phyloP scores from a whole-genome alignment of 83 land plant genomes.

The Larix sibirica region DNA sequence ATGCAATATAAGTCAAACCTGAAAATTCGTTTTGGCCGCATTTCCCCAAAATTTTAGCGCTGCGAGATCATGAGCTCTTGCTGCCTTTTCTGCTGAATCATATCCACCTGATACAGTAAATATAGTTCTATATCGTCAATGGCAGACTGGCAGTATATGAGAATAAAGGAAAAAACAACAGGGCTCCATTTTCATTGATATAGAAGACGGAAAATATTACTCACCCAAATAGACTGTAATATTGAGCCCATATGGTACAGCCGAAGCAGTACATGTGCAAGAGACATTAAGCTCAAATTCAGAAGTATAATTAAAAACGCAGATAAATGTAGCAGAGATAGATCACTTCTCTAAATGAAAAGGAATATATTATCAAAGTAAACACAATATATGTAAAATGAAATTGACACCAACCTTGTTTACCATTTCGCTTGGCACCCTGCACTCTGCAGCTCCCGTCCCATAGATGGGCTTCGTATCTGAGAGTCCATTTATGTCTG shows the following conservation, averaged over 20 bases:
- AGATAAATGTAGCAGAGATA: not conserved
- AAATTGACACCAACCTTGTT: not conserved
- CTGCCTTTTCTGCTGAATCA: not conserved
- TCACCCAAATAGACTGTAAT: slow-evolving; percentile 12
- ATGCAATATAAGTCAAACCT: not conserved
- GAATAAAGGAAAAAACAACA: not conserved
- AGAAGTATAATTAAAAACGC: not conserved
- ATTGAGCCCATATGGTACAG: not conserved
- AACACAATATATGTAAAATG: not conserved
- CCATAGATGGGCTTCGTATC: slow-evolving; percentile 49
- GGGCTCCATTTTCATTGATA: no score
- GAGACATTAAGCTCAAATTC: not conserved
- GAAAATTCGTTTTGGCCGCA: not conserved
- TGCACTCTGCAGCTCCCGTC: slow-evolving; percentile 1
- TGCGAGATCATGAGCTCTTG: slow-evolving; percentile 9
- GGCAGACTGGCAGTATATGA: not conserved
- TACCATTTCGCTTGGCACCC: not conserved
- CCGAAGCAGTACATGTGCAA: not conserved
- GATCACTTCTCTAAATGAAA: not conserved
- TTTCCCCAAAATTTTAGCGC: not conserved
- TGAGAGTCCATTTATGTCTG: slow-evolving; percentile 36
- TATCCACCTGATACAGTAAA: not conserved
- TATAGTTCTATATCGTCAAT: not conserved
- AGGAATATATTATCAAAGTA: not conserved
- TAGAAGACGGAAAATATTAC: not conserved